Conservation (phyloP, 345 rosid genomes). For the Salix exigua region DNA sequence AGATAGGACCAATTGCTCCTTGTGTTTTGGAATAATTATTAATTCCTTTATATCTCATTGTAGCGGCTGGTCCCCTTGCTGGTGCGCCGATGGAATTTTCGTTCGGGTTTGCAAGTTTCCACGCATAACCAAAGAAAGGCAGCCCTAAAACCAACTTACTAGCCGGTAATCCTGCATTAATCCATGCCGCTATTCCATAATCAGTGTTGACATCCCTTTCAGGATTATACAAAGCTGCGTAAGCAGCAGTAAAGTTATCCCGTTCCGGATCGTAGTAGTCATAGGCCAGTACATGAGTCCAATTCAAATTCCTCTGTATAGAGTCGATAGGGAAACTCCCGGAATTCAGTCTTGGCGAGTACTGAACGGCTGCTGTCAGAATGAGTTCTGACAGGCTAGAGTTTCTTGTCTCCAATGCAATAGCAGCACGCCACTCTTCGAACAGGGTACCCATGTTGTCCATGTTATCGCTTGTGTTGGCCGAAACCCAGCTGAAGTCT, state of each 20-base stretch:
- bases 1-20: neutral
- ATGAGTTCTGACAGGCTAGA: neutral
- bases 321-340: constrained; percentile 23
- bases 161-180: constrained; percentile 20
- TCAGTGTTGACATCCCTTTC: constrained; percentile 15
- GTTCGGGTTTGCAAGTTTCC: constrained; percentile 17
- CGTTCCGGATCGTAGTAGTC: constrained; percentile 23
- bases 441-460: constrained; percentile 20
- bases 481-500: constrained; percentile 29
- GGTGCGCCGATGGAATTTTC: constrained; percentile 12
- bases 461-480: constrained; percentile 8
- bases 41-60: constrained; percentile 9
- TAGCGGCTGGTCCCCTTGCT: neutral
- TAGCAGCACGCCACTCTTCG: constrained; percentile 24
- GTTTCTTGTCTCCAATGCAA: constrained; percentile 15
- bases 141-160: constrained; percentile 28
- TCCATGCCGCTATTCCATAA: constrained; percentile 27
- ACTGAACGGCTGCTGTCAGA: constrained; percentile 16
- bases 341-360: neutral
- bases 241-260: constrained; percentile 21
- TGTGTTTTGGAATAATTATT: too few species aligned
- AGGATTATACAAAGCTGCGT: constrained; percentile 28
- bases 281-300: constrained; percentile 24
- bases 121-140: constrained; percentile 33
- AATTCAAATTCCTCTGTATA: constrained; percentile 21